phyloP scores from a whole-genome alignment of 257 asterid genomes.

The Coffea eugenioides region DNA sequence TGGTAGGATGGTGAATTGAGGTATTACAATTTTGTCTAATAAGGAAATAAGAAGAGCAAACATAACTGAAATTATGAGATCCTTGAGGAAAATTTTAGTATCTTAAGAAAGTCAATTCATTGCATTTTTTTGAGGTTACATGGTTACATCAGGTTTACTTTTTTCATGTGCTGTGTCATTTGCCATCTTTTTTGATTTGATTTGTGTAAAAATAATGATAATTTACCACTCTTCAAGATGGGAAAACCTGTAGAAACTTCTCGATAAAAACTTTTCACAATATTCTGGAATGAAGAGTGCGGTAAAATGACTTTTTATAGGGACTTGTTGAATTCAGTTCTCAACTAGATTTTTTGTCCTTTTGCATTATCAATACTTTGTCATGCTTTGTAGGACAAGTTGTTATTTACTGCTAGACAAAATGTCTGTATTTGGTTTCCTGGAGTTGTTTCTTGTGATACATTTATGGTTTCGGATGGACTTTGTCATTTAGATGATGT shows the following conservation, averaged over 20 bases:
- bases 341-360: not conserved
- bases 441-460: too few relatives aligned
- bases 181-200: not conserved
- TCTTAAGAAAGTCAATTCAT: not conserved
- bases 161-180: too few relatives aligned
- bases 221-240: not conserved
- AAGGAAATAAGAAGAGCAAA: not conserved
- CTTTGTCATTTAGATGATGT: not conserved
- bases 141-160: too few relatives aligned
- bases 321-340: not conserved
- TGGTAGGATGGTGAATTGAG: not conserved
- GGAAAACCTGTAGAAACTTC: not conserved
- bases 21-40: not conserved
- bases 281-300: not conserved
- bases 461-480: too few relatives aligned
- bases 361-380: not conserved
- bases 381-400: not conserved
- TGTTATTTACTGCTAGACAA: too few relatives aligned
- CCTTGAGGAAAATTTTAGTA: not conserved
- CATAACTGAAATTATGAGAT: not conserved
- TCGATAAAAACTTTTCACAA: not conserved
- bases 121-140: too few relatives aligned
- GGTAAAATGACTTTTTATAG: not conserved
- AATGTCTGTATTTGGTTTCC: too few relatives aligned
- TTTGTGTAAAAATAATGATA: not conserved